A percentile compares a stretch with the other conserved stretches of the same genome.
These are phyloP conservation scores for Corynascus novoguineensis DNA, from an alignment of 495 filamentous ascomycete genomes.

Conservation along the genomic window DNA sequence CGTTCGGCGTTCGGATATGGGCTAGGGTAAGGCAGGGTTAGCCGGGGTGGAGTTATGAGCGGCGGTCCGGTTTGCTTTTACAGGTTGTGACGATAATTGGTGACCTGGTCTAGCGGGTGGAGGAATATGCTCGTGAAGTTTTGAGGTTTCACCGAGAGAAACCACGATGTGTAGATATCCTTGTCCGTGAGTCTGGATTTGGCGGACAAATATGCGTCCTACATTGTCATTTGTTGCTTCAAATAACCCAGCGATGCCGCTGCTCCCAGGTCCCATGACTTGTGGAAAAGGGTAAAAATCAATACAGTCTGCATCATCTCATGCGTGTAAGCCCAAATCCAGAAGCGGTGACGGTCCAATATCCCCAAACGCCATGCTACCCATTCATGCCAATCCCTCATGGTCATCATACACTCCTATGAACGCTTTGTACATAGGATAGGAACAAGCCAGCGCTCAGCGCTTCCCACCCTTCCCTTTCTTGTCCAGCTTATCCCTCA, in stretches of 20 bases:
- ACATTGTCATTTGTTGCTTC: not conserved
- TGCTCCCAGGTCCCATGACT: not conserved
- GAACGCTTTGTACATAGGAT: not conserved
- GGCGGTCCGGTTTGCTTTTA: conserved; percentile 1
- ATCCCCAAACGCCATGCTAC: conserved; percentile 16
- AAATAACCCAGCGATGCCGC: not conserved
- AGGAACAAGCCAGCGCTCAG: conserved; percentile 18
- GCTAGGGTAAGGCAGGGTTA: not conserved
- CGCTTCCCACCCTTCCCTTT: conserved; percentile 37
- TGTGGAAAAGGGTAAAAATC: too few species aligned
- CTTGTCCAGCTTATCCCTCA: conserved; percentile 58
- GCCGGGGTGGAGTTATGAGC: conserved; percentile 5
- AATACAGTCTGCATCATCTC: too few species aligned
- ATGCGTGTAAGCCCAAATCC: too few species aligned
- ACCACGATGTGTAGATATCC: not conserved
- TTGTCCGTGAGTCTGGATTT: not conserved
- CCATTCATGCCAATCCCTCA: not conserved
- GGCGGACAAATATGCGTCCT: not conserved
- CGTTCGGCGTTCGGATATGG: conserved; percentile 16
- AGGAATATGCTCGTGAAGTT: not conserved
- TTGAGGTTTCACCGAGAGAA: not conserved
- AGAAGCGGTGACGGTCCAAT: not conserved
- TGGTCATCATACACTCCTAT: not conserved
- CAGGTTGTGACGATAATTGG: conserved; percentile 1
- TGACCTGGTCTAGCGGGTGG: not conserved